Base-by-base conservation (phyloP, 331 rosid species). In the Cucumis variabilis region DNA sequence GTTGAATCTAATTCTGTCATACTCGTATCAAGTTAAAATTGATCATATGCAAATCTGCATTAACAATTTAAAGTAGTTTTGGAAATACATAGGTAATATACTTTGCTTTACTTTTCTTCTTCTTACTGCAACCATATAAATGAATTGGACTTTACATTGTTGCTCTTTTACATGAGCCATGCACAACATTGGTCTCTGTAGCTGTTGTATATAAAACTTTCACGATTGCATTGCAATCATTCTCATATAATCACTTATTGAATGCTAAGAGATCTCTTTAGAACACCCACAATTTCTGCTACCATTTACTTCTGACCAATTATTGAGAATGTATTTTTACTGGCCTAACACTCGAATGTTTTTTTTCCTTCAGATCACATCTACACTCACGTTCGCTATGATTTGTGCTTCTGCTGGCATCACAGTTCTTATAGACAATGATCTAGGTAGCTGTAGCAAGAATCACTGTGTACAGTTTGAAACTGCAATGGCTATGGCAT, bases 351-450 rank as follows among this genome's bases (percentile, higher is more conserved):
- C 69, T 21, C 11, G 48, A 5, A 74, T n/a, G 53, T 23, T 87
- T 48, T 80, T 30, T 80, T 85, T 85, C 46, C 53, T 85, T 91
- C 96, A 95, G 96, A 92, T 95, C 87, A 95, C 93, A 84, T 93
- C 98, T 25, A 95, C 98, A 0, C 93, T 95, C 2, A 92, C 92
- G 50, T 93, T 95, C 87, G 92, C 98, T 60, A 93, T 97, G 5
- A 94, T 96, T 66, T 93, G 94, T 91, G 94, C 97, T 48, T 90
- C 96, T 33, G 94, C 96, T 20, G 97, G 95, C 55, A 93, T 93
- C 80, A 92, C 96, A 11, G 96, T 95, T 65, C 94, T 93, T 69
- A 90, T 93, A 80, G 94, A 94, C 88, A 93, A 92, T 69, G 96
- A 95, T 92, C 89, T 93, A 72, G 85, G 88, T 87, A 91, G 87